Evolutionary conservation across 75 land plant species (phyloP), one percentile per base, ranked within the genome.

Genomic region (Selaginella tamariscina): DNA sequence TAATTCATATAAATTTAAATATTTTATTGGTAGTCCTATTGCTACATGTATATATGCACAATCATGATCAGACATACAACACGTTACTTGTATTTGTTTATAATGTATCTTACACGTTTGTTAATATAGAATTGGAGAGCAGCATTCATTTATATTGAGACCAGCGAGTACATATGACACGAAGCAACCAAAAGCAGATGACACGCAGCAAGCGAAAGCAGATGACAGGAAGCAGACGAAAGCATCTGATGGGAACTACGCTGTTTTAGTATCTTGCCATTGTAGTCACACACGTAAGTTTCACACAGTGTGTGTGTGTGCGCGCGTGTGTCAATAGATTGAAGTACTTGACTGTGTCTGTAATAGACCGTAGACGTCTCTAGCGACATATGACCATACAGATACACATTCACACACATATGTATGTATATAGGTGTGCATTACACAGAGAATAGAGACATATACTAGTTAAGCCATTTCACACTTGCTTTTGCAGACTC

Each of bases 101-200:
- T 5, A 5, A 5, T 39, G 11, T 39, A 5, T 39, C 49, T 5
- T 39, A 15, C 11, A 39, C 15, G 15, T n/a, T 64, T 68, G 21
- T 27, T 55, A 56, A 31, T 65, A 30, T 86, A 94, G 99, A 89
- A 80, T 84, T 66, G 88, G 87, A 44, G 99, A 94, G 73, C 92
- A 89, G 44, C 99, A 94, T 72, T 90, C 96, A 29, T 90, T 94
- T 55, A 90, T 94, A 74, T 72, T 94, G 28, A 87, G 86, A 66
- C 92, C 87, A 54, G 78, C 80, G 32, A 70, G 73, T 67, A 71
- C 78, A n/a, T n/a, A n/a, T n/a, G n/a, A n/a, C n/a, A n/a, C n/a
- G n/a, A n/a, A n/a, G 26, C 24, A 78, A 65, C 75, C 70, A 80
- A 82, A 69, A 60, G 65, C 65, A 32, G 27, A 39, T 39, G 49